Evolutionary conservation across 192 early-diverging fungal genomes (phyloP), one percentile per base, ranked within the genome.

Genomic region (Thamnidium elegans): DNA sequence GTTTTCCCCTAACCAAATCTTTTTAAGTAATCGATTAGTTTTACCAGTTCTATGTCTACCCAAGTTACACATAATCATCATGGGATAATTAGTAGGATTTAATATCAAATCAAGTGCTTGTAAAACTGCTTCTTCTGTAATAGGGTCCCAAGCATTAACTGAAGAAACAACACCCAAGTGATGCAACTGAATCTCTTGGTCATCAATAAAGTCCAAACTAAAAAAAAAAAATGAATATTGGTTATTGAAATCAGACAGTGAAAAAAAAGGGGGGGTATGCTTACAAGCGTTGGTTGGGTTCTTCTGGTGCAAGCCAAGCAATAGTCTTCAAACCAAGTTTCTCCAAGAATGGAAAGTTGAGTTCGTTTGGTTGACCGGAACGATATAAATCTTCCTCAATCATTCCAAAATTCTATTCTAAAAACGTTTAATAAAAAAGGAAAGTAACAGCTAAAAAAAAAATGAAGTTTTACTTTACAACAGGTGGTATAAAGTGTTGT

Each of bases 261-360:
- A 59, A 26, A 44, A 30, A 26, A 26, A 26, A 26, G 3, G 3
- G 3, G 3, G 3, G 26, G 9, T 39, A 7, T 15, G 68, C 81
- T 66, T 81, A 91, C 89, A 97, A 94, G 48, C 91, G 82, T 70
- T 94, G 94, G 65, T 94, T 94, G 3, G 96, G 96, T 63, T 96
- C 95, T 81, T 99, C 95, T 10, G 94, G 94, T 10, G 96, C 97
- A 26, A 99, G 86, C 86, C 90, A 99, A 0, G 96, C 84, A 32
- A 99, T 91, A 9, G 94, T 95, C 51, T 91, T 91, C 59, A 99
- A 82, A 6, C 90, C 94, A 3, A 99, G 88, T 69, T 93, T 95
- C 69, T 98, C 97, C 61, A 99, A 84, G 69, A 98, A 97, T 0
- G 97, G 97, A 74, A 98, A 99, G 82, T 99, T 99, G 61, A 99